Evolutionary conservation across 495 filamentous ascomycete genomes (phyloP), one percentile per base, ranked within the genome.

Genomic region (Elasticomyces elasticus): DNA sequence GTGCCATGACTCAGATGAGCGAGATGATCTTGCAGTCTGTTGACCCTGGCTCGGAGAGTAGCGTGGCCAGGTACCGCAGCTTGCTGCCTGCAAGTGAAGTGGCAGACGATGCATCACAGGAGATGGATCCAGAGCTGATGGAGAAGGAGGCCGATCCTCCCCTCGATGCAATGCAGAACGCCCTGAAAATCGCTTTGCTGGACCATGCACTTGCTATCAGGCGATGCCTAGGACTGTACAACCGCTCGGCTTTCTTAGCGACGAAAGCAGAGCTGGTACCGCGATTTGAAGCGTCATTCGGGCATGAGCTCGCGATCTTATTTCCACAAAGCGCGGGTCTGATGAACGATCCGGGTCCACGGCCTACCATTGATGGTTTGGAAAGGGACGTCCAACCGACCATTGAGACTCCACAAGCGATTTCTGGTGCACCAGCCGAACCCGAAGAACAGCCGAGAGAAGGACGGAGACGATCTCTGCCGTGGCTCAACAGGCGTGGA

Each of bases 151-250:
- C 74, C 52, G 67, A 74, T 30, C 60, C 70, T 12, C 70, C 77
- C 38, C 65, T 86, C 7, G 76, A 82, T 59, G 77, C 81, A 1
- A 75, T 95, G 68, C 80, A 91, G 59, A 88, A 83, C 58, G 89
- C 94, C 19, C 80, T 98, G 49, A 84, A 82, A 57, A 83, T 87
- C 54, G 87, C 88, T 19, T 75, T 98, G 37, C 76, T 94, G 46
- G 92, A 98, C 64, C 90, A 98, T 63, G 88, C 88, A 4, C 76
- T 89, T 38, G 79, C 84, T 58, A 81, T 97, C 64, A 90, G 90
- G 71, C 81, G 87, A 52, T 89, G 87, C 59, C 66, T 98, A 48
- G 74, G 77, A 9, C 76, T 84, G 51, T 88, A 85, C 64, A 70
- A 71, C 33, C 71, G 77, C 28, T 79, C 72, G 63, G 78, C 74